Evolutionary conservation across 2,329 filamentous ascomycete genomes (phyloP).

Genomic region (Calonectria hawksworthii): DNA sequence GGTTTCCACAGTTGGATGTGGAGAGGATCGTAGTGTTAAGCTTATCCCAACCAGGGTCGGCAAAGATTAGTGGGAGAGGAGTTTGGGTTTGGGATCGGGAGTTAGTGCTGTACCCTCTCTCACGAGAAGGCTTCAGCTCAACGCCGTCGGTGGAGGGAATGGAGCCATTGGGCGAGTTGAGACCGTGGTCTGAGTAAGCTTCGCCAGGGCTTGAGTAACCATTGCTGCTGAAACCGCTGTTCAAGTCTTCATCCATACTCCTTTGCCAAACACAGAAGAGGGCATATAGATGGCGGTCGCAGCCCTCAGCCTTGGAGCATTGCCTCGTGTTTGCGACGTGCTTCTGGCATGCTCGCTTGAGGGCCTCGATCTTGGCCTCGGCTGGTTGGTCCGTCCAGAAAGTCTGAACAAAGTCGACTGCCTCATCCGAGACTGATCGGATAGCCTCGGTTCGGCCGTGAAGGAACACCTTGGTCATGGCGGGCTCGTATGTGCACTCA

Average conservation of each 20-base stretch:
- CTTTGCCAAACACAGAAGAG: slow-evolving; percentile 96
- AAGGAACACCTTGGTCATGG: slow-evolving; percentile 96
- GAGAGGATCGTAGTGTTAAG: slow-evolving; percentile 95
- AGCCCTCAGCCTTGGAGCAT: slow-evolving; percentile 90
- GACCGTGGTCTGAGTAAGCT: slow-evolving; percentile 62
- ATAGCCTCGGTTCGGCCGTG: slow-evolving; percentile 97
- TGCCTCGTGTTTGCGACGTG: slow-evolving; percentile 86
- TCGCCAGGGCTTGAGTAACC: slow-evolving; percentile 75
- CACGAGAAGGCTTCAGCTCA: slow-evolving; percentile 54
- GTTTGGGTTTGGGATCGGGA: slow-evolving; percentile 62
- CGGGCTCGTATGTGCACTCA: slow-evolving; percentile 96
- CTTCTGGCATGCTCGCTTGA: slow-evolving; percentile 85
- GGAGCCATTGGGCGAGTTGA: slow-evolving; percentile 63
- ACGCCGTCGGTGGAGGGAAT: slow-evolving; percentile 56
- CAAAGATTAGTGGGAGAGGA: slow-evolving; percentile 83
- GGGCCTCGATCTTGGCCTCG: slow-evolving; percentile 85
- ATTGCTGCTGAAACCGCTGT: slow-evolving; percentile 68
- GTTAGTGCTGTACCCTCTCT: slow-evolving; percentile 68
- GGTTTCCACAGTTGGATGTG: slow-evolving; percentile 99
- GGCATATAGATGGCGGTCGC: slow-evolving; percentile 93
- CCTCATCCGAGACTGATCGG: slow-evolving; percentile 85
- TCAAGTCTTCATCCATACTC: slow-evolving; percentile 77
- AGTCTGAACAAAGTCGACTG: slow-evolving; percentile 88
- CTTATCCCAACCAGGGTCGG: slow-evolving; percentile 92
- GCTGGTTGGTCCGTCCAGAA: slow-evolving; percentile 95